Evolutionary conservation across 2,329 filamentous ascomycete species (phyloP).

Genomic region (Fonsecaea erecta): DNA sequence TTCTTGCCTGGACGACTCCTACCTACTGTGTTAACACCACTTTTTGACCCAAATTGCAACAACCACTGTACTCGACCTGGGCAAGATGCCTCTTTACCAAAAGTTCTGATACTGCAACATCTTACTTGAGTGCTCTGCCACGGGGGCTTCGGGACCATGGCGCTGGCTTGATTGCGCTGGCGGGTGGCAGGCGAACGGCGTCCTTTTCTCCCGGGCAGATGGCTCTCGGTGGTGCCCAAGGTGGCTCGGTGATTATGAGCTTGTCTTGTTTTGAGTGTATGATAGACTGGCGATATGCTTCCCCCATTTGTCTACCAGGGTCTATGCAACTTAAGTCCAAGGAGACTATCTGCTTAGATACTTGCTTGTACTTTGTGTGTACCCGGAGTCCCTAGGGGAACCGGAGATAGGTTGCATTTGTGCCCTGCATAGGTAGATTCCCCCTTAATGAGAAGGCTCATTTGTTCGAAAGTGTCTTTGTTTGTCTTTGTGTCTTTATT

Average conservation of each 20-base stretch:
- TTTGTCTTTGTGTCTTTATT: neutral
- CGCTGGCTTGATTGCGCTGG: conserved; percentile 22
- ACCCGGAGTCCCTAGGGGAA: conserved; percentile 12
- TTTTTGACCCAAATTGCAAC: conserved; percentile 27
- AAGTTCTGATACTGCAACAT: conserved; percentile 31
- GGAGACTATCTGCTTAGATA: neutral
- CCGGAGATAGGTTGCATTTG: conserved; percentile 22
- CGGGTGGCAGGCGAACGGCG: conserved; percentile 31
- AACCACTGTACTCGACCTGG: conserved; percentile 29
- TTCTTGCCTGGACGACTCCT: conserved; percentile 9
- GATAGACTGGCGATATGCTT: conserved; percentile 32
- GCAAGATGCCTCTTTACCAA: conserved; percentile 33
- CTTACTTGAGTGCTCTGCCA: conserved; percentile 23
- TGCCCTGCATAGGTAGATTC: conserved; percentile 27
- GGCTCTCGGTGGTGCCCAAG: conserved; percentile 19
- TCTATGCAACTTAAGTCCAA: conserved; percentile 1
- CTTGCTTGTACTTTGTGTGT: conserved; percentile 18
- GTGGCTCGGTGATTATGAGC: conserved; percentile 28
- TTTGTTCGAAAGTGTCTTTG: neutral
- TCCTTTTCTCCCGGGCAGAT: conserved; percentile 20
- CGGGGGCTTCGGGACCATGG: conserved; percentile 12
- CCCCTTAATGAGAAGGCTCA: conserved; percentile 22
- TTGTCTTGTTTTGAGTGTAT: conserved; percentile 31
- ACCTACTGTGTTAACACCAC: conserved; percentile 22
- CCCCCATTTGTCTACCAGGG: conserved; percentile 7